Evolutionary conservation across 1,284 basidiomycete species (phyloP), one percentile per base, ranked within the genome.

Genomic region (Ganoderma meredithae): DNA sequence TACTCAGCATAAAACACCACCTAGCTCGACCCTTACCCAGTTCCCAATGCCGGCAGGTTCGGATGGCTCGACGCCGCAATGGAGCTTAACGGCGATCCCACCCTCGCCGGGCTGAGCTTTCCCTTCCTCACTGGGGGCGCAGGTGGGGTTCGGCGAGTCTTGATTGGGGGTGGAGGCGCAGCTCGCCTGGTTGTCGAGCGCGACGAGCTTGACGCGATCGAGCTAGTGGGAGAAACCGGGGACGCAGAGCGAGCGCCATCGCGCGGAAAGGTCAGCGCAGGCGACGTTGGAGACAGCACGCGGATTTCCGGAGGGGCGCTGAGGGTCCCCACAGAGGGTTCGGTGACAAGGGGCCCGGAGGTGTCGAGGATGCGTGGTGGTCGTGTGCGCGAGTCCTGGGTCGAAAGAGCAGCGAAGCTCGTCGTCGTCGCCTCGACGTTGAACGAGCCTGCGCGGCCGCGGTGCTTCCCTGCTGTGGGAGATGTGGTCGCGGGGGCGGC

Each of bases 111-210:
- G n/a, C 67, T 59, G 25, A 52, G 44, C 15, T 61, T 44, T 39
- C 63, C 56, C 63, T 78, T 79, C 59, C 80, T 80, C 2, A 82
- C 79, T 4, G 90, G 90, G 52, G 88, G 81, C 17, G 90, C 88
- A 59, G 90, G 90, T 1, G 90, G 86, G 71, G 89, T 90, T 71
- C 90, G 82, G 53, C 90, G 81, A 61, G 62, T 60, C 72, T 86
- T 87, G 43, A 75, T 75, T 1, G 87, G 86, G 15, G 89, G 88
- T 31, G 87, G 82, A 9, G 90, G 89, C 0, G 85, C 81, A 2
- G 82, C 76, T 53, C 84, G 77, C 53, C 85, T 81, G 56, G 73
- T 65, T 10, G 72, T 72, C 36, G 67, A 63, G 22, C 77, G 74
- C 36, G 76, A 69, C 17, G 65, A 33, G 4, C 52, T 47, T 33